phyloP scores from a whole-genome alignment of 441 rosid species.

The Erodium moschatum region DNA sequence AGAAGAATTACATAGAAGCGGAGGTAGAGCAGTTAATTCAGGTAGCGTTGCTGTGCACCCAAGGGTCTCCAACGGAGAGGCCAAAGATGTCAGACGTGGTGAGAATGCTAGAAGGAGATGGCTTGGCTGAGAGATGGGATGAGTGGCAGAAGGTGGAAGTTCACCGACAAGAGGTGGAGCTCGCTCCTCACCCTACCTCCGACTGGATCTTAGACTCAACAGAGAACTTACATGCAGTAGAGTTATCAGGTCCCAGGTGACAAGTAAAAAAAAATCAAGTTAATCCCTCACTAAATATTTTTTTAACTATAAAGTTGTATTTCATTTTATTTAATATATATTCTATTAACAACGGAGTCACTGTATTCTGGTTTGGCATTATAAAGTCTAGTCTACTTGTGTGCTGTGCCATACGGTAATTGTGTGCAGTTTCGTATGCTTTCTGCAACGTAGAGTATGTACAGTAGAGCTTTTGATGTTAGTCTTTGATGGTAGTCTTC shows the following conservation, averaged over 20 bases:
- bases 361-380: too few relatives aligned
- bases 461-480: too few relatives aligned
- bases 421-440: too few relatives aligned
- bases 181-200: conserved; percentile 42
- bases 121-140: conserved; percentile 83
- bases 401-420: too few relatives aligned
- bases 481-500: too few relatives aligned
- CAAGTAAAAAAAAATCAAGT: neutral
- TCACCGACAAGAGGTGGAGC: conserved; percentile 56
- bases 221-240: conserved; percentile 56
- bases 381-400: too few relatives aligned
- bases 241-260: conserved; percentile 69
- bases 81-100: conserved; percentile 93
- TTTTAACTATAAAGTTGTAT: too few relatives aligned
- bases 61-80: conserved; percentile 65
- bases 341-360: too few relatives aligned
- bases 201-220: conserved; percentile 63
- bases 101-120: conserved; percentile 87
- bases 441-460: too few relatives aligned
- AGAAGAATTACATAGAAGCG: conserved; percentile 46
- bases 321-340: too few relatives aligned
- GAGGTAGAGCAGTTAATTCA: conserved; percentile 84
- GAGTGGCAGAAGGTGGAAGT: conserved; percentile 84
- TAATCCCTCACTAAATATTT: too few relatives aligned
- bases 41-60: conserved; percentile 78